Evolutionary conservation across 2,329 filamentous ascomycete species (phyloP), one percentile per base, ranked within the genome.

Genomic region (Trichoderma brevicompactum): DNA sequence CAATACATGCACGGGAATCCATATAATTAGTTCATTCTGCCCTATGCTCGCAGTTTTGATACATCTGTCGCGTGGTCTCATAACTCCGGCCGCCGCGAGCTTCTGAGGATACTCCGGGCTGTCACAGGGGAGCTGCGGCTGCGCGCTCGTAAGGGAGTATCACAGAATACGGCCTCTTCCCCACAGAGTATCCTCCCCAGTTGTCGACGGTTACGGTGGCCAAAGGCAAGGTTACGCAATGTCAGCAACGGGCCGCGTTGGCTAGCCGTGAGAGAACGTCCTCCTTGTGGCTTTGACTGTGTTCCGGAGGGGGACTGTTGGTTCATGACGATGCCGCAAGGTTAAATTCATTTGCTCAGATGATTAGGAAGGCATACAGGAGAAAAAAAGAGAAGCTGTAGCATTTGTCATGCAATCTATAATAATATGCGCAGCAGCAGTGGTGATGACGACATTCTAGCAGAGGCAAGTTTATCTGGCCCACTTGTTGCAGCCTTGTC

Each of bases 241-340:
- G 65, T 58, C 65, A 67, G 60, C 67, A 70, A 55, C 62, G 59
- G 64, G 55, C 67, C 67, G 67, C 50, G 19, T 53, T 63, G 41
- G 60, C 38, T 53, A 62, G 48, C 58, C 58, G 48, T 62, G 23
- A 41, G 23, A 52, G 48, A 44, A n/a, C 15, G 36, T 5, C 28
- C 48, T 17, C 46, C 38, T 43, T 48, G 36, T 49, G 58, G 58
- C 46, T 61, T 19, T 53, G 49, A 38, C 49, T 52, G 12, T 50
- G 13, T 9, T 34, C 15, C 10, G 15, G 40, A 52, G 28, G 28
- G 13, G 28, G n/a, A 6, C 9, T 53, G 49, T 53, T 53, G 49
- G 49, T 19, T 38, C n/a, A 19, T 13, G 7, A 12, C 32, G 32
- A 15, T 32, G n/a, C 32, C n/a, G 8, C 32, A 12, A 36, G 6